Conservation (phyloP, 768 basidiomycete genomes). For the Termitomyces sp. region DNA sequence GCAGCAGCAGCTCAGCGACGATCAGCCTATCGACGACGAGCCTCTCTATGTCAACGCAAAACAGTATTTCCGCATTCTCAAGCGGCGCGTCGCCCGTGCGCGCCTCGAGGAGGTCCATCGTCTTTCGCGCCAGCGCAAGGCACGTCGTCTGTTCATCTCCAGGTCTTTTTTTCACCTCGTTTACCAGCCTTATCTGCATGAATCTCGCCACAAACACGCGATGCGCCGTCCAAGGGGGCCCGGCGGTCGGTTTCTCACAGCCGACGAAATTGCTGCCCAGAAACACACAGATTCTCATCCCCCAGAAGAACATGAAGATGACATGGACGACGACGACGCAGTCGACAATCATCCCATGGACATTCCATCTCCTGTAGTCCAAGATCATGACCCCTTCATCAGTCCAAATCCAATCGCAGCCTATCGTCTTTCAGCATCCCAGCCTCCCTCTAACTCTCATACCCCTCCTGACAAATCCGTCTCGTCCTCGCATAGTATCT, state of each 20-base stretch:
- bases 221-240: constrained; percentile 96
- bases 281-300: constrained; percentile 35
- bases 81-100: constrained; percentile 86
- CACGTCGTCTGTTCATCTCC: constrained; percentile 21
- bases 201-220: constrained; percentile 96
- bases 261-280: constrained; percentile 89
- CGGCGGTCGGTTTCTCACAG: constrained; percentile 95
- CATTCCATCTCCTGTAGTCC: constrained; percentile 15
- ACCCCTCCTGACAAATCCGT: constrained; percentile 15
- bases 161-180: background rate
- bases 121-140: constrained; percentile 91
- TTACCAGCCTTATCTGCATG: constrained; percentile 90
- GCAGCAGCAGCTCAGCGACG: constrained; percentile 13
- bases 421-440: constrained; percentile 16
- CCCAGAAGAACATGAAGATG: constrained; percentile 17
- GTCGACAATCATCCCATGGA: constrained; percentile 1
- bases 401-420: constrained; percentile 21
- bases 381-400: constrained; percentile 18
- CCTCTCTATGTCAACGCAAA: constrained; percentile 99
- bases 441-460: constrained; percentile 1
- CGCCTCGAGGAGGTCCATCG: constrained; percentile 92
- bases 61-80: constrained; percentile 98
- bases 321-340: constrained; percentile 39
- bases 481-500: constrained; percentile 16
- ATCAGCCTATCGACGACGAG: constrained; percentile 76